A percentile compares a stretch with the other conserved stretches of the same genome.
Conservation (phyloP, 2,329 filamentous ascomycete species). For the Mollisiaceae sp. region DNA sequence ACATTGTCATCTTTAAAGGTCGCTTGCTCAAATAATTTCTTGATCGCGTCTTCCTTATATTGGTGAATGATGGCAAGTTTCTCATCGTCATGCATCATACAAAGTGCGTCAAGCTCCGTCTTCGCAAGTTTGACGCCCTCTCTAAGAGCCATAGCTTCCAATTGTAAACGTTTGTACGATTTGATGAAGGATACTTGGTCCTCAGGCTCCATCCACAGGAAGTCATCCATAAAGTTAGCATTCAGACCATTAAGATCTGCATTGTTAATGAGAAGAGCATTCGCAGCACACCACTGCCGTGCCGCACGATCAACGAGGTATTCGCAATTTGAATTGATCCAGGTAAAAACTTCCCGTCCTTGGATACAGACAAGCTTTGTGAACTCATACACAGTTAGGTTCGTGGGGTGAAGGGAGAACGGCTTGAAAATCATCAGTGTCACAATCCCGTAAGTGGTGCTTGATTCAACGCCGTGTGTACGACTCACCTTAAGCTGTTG, state of each 20-base stretch:
- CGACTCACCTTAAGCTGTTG: not conserved
- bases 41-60: not conserved
- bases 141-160: constrained; percentile 2
- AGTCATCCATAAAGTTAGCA: constrained; percentile 14
- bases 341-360: not conserved
- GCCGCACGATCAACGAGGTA: constrained; percentile 15
- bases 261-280: constrained; percentile 13
- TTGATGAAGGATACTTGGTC: constrained; percentile 17
- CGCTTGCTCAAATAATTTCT: not conserved
- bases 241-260: constrained; percentile 20
- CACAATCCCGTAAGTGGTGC: not conserved
- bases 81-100: not conserved
- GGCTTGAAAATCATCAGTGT: not conserved
- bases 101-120: not conserved
- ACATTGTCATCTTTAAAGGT: not conserved
- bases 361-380: constrained; percentile 17
- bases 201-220: constrained; percentile 21
- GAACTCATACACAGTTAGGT: constrained; percentile 22
- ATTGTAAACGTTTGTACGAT: constrained; percentile 7
- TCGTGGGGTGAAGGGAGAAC: constrained; percentile 20
- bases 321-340: constrained; percentile 13
- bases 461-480: not conserved
- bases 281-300: constrained; percentile 13
- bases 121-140: not conserved
- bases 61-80: not conserved